A percentile compares a stretch with the other conserved stretches of the same genome.
These are phyloP conservation scores for Phytophthora sojae DNA, from an alignment of 352 stramenopile genomes.

Conservation along the genomic window DNA sequence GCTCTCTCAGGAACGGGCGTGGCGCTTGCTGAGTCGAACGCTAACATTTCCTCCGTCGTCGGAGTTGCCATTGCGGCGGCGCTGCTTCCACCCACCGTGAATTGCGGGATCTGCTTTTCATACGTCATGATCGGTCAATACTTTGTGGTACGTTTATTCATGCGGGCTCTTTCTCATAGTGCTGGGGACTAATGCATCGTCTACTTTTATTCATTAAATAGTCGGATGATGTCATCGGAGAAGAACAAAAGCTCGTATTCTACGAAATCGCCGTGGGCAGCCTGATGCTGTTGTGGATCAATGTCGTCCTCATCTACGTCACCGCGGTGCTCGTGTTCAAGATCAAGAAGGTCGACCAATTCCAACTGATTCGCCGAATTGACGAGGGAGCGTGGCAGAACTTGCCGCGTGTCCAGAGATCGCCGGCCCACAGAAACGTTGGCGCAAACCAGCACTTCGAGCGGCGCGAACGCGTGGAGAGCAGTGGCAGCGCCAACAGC, in stretches of 20 bases:
- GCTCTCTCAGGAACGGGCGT: slow-evolving; percentile 80
- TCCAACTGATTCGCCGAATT: slow-evolving; percentile 81
- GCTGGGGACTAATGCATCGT: background rate
- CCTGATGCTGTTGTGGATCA: slow-evolving; percentile 87
- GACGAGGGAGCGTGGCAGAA: slow-evolving; percentile 86
- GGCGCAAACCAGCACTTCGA: slow-evolving; percentile 6
- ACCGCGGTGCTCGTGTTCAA: slow-evolving; percentile 90
- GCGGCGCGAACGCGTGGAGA: slow-evolving; percentile 38
- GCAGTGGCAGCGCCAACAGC: slow-evolving; percentile 55
- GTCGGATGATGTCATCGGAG: slow-evolving; percentile 76
- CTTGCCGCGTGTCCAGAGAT: slow-evolving; percentile 74
- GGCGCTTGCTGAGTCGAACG: slow-evolving; percentile 85
- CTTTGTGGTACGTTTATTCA: slow-evolving; percentile 61
- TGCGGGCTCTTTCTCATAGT: background rate
- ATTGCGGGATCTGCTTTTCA: slow-evolving; percentile 87
- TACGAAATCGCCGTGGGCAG: slow-evolving; percentile 89
- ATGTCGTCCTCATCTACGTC: slow-evolving; percentile 90
- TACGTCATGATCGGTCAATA: slow-evolving; percentile 89
- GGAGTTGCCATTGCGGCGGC: slow-evolving; percentile 87
- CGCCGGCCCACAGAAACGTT: slow-evolving; percentile 45
- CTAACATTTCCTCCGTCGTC: slow-evolving; percentile 92
- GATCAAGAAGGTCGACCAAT: slow-evolving; percentile 88
- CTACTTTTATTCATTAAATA: slow-evolving; percentile 17
- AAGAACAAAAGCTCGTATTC: slow-evolving; percentile 87
- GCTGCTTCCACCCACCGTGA: slow-evolving; percentile 86